Evolutionary conservation across 1,139 yeast species (phyloP), one percentile per base, ranked within the genome.

Genomic region (Wickerhamomyces sp.): DNA sequence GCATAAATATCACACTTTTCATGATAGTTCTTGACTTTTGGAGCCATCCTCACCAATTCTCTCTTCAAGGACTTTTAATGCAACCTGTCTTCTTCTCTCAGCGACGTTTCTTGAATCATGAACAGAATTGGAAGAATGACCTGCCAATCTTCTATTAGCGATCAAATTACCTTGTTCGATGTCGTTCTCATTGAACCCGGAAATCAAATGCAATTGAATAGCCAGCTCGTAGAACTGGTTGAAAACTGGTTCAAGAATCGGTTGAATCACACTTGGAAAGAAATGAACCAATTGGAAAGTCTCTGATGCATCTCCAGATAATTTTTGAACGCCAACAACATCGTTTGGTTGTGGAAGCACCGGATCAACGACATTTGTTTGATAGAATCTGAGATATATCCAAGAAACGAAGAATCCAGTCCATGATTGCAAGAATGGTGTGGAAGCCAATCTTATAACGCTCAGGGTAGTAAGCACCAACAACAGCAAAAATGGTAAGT

Each of bases 301-400:
- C 50, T 88, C 96, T 1, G 94, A 81, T 0, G 96, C 95, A 57
- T 88, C 96, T 28, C 96, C 96, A 25, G 71, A 61, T 20, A 77
- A 58, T 17, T 66, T 57, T 13, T 66, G 55, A 12, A 52, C 42
- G 16, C 56, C 62, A 32, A 55, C 37, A 16, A 45, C 46, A 18
- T 44, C 55, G 35, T 44, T 51, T 47, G 43, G 54, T 35, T 47
- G 49, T n/a, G 58, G 52, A 23, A 46, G 34, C 6, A 44, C 32
- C 27, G 54, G 51, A 17, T 58, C 41, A 68, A 76, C 40, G 59
- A 62, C 39, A 59, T 54, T 30, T 63, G 72, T 43, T 53, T 86
- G 91, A 62, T 64, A 79, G 55, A 86, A 88, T 46, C 97, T 69
- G 46, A 89, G 66, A 55, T 87, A 89, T 32, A 64, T 54, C 82